A percentile compares a stretch with the other conserved stretches of the same genome.
Conservation (phyloP, 2,329 filamentous ascomycete genomes). For the Penicillium griseofulvum region DNA sequence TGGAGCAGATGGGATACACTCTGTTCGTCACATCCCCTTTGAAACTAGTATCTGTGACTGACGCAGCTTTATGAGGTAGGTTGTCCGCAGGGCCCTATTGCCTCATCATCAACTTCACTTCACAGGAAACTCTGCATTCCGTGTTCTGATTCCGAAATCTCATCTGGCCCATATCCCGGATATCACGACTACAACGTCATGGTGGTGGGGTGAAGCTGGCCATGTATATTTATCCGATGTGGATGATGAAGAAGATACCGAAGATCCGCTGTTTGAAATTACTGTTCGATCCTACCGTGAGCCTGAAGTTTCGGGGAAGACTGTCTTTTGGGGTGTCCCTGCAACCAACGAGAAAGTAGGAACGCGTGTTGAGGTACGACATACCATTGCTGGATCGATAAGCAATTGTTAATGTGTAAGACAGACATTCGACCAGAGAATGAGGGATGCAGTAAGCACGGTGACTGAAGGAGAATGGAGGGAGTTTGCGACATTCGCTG, state of each 20-base stretch:
- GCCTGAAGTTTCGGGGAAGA: constrained; percentile 8
- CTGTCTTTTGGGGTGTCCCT: constrained; percentile 17
- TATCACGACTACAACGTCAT: constrained; percentile 37
- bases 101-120: constrained; percentile 48
- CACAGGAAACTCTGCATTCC: constrained; percentile 52
- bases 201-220: constrained; percentile 46
- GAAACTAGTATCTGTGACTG: neutral
- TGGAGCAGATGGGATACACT: constrained; percentile 55
- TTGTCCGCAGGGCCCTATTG: constrained; percentile 44
- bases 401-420: neutral
- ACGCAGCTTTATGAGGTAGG: constrained; percentile 22
- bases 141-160: constrained; percentile 42
- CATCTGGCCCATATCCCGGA: constrained; percentile 32
- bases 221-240: constrained; percentile 46
- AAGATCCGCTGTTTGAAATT: constrained; percentile 41
- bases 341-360: constrained; percentile 14
- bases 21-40: constrained; percentile 31
- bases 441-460: constrained; percentile 39
- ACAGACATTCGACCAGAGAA: constrained; percentile 43
- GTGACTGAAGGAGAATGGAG: constrained; percentile 45
- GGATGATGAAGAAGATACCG: constrained; percentile 27
- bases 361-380: constrained; percentile 27
- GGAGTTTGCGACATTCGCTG: constrained; percentile 51
- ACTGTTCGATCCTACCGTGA: constrained; percentile 30
- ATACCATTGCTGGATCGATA: neutral